Conservation (phyloP, 129 eudicot genomes). For the Escallonia rubra region DNA sequence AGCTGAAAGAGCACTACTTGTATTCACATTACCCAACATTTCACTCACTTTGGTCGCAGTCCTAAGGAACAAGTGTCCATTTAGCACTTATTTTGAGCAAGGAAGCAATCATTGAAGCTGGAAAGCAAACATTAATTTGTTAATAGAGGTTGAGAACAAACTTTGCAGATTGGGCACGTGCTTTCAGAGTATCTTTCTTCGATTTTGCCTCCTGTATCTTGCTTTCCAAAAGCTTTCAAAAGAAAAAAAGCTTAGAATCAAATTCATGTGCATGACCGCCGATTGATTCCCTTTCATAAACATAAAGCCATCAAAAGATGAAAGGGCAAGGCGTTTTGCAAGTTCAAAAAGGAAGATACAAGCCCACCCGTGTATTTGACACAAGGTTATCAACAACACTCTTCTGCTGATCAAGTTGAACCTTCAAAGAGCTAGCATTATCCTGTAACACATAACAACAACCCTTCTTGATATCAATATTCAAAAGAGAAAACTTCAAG, state of each 20-base stretch:
- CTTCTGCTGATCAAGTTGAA: conserved; percentile 96
- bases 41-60: conserved; percentile 89
- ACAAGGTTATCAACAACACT: conserved; percentile 86
- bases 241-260: conserved; percentile 13
- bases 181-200: conserved; percentile 96
- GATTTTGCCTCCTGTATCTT: conserved; percentile 97
- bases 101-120: conserved; percentile 6
- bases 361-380: conserved; percentile 80
- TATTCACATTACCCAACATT: conserved; percentile 92
- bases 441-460: conserved; percentile 36
- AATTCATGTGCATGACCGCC: background rate
- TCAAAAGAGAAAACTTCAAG: too few relatives aligned
- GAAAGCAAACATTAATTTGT: background rate
- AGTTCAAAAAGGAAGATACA: background rate
- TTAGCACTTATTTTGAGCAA: conserved; percentile 10
- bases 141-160: conserved; percentile 29
- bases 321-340: background rate
- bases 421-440: conserved; percentile 71
- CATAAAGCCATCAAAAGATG: background rate
- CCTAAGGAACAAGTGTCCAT: conserved; percentile 32
- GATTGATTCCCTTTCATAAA: background rate
- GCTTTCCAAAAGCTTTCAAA: conserved; percentile 79
- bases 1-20: conserved; percentile 97
- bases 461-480: too few relatives aligned
- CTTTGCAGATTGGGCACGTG: conserved; percentile 99